These are phyloP conservation scores for Salpingoeca rosetta DNA, from an alignment of 78 protist genomes.

Conservation along the genomic window DNA sequence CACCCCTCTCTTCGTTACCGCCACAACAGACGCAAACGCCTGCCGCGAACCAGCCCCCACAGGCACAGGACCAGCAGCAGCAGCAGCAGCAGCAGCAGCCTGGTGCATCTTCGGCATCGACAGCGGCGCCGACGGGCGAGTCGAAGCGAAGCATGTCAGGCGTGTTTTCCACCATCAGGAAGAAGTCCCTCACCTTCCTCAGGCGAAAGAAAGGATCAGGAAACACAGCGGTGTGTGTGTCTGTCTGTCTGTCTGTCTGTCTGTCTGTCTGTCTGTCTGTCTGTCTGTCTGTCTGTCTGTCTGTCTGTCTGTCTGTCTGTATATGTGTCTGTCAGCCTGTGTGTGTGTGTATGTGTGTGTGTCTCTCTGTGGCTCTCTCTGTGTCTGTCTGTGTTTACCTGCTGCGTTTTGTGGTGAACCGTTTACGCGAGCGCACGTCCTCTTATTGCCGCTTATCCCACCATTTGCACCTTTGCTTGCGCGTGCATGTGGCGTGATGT, in stretches of 20 bases:
- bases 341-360: too few relatives aligned
- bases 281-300: neutral
- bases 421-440: neutral
- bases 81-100: too few relatives aligned
- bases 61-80: too few relatives aligned
- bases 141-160: neutral
- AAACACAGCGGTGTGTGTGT: neutral
- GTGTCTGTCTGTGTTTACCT: neutral
- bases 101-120: too few relatives aligned
- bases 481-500: neutral
- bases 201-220: neutral
- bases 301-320: neutral
- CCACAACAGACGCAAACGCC: too few relatives aligned
- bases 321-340: neutral
- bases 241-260: neutral
- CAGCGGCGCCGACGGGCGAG: neutral
- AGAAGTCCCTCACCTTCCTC: neutral
- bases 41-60: too few relatives aligned
- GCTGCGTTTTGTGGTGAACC: neutral
- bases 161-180: neutral
- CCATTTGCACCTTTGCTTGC: neutral
- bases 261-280: neutral
- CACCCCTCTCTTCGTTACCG: too few relatives aligned
- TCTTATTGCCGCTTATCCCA: neutral
- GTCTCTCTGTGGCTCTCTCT: neutral